These are phyloP conservation scores for Ophiocordyceps camponoti-rufipedis DNA, from an alignment of 2,329 filamentous ascomycete genomes.

Conservation along the genomic window DNA sequence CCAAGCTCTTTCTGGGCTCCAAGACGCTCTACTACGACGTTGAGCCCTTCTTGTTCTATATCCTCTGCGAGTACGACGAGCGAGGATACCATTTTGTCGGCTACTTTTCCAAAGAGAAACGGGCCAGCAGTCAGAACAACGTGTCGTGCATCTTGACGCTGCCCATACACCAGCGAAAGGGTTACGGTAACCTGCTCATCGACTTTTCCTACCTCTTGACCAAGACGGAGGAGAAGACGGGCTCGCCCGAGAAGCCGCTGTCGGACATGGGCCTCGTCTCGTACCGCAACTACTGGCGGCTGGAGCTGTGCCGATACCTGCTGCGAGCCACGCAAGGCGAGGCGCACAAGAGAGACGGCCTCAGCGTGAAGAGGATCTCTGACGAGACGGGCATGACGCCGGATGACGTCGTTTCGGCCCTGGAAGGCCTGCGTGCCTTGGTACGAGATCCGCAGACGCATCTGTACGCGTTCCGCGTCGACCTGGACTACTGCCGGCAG, in stretches of 20 bases:
- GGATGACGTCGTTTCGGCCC: constrained; percentile 85
- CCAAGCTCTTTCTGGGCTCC: constrained; percentile 93
- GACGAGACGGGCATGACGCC: constrained; percentile 87
- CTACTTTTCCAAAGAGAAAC: constrained; percentile 99
- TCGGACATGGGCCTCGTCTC: constrained; percentile 97
- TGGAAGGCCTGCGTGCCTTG: constrained; percentile 78
- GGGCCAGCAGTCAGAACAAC: constrained; percentile 86
- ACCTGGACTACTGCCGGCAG: constrained; percentile 67
- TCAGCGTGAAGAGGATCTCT: constrained; percentile 53
- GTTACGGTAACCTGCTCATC: constrained; percentile 90
- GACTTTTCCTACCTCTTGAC: constrained; percentile 97
- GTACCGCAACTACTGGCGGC: constrained; percentile 92
- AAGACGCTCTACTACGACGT: constrained; percentile 98
- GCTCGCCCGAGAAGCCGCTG: constrained; percentile 89
- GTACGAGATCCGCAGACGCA: constrained; percentile 80
- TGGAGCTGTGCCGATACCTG: constrained; percentile 73
- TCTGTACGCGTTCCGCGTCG: constrained; percentile 75
- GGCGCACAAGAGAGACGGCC: constrained; percentile 22
- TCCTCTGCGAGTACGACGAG: constrained; percentile 86
- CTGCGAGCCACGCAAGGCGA: constrained; percentile 25
- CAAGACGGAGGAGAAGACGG: constrained; percentile 79
- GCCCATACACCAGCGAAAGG: constrained; percentile 91
- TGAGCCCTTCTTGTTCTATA: constrained; percentile 92
- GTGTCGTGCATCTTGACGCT: constrained; percentile 94
- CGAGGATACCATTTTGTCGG: constrained; percentile 90